These are phyloP conservation scores for Ganoderma sp. DNA, from an alignment of 1,284 basidiomycete species.

Conservation along the genomic window DNA sequence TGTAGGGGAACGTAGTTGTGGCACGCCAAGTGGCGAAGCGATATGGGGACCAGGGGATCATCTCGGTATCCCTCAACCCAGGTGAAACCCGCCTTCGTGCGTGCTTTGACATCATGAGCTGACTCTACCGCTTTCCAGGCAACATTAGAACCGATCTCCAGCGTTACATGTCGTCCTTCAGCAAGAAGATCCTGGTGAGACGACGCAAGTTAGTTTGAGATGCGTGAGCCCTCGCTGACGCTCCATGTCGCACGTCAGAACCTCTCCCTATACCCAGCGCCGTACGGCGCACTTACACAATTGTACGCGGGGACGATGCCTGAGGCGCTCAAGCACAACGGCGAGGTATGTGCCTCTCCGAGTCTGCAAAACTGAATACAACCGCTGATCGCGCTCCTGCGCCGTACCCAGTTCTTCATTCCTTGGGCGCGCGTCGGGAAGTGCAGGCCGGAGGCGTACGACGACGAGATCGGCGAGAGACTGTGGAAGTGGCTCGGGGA, in stretches of 20 bases:
- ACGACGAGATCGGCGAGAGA: conserved; percentile 44
- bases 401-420: conserved; percentile 51
- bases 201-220: too few relatives aligned
- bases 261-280: conserved; percentile 27
- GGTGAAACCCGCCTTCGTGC: conserved; percentile 33
- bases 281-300: conserved; percentile 35
- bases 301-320: conserved; percentile 37
- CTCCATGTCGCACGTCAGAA: neutral
- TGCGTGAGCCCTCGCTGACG: neutral
- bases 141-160: conserved; percentile 30
- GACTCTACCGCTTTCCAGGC: conserved; percentile 8
- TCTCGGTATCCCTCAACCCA: conserved; percentile 48
- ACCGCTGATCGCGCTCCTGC: too few relatives aligned
- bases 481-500: conserved; percentile 53
- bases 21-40: conserved; percentile 42
- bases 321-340: conserved; percentile 33
- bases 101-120: neutral
- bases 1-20: conserved; percentile 47
- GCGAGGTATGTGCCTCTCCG: conserved; percentile 30
- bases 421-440: conserved; percentile 52
- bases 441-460: conserved; percentile 40
- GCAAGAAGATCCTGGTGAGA: conserved; percentile 22
- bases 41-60: conserved; percentile 41
- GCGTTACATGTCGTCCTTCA: conserved; percentile 18
- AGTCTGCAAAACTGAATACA: too few relatives aligned